These are phyloP conservation scores for Mastigamoeba balamuthi DNA, from an alignment of 78 protist species.

Conservation along the genomic window DNA sequence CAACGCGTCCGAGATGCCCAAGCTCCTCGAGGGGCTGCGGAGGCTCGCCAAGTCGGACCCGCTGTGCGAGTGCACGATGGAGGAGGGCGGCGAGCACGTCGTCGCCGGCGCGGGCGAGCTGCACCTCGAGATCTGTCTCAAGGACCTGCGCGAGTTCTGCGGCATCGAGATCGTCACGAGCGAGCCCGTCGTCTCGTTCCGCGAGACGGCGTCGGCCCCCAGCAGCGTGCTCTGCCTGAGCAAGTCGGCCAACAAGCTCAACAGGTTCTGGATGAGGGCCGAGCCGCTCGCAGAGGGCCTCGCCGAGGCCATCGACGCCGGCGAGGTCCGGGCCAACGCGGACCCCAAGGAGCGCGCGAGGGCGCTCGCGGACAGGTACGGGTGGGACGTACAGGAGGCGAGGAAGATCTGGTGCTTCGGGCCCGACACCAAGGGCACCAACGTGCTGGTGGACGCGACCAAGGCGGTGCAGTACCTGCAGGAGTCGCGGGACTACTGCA, in stretches of 20 bases:
- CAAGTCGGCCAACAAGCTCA: constrained; percentile 99
- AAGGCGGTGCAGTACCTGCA: constrained; percentile 55
- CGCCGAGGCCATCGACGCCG: constrained; percentile 38
- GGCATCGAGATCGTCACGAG: constrained; percentile 71
- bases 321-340: background rate
- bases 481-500: constrained; percentile 30
- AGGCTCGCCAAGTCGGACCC: constrained; percentile 93
- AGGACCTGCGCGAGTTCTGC: constrained; percentile 76
- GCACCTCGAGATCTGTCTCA: constrained; percentile 96
- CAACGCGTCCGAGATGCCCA: constrained; percentile 90
- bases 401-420: constrained; percentile 95
- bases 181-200: constrained; percentile 94
- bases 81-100: constrained; percentile 95
- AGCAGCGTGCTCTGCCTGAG: constrained; percentile 53
- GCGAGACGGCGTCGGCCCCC: constrained; percentile 78
- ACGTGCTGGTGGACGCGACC: constrained; percentile 83
- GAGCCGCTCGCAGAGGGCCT: constrained; percentile 80
- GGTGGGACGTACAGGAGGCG: constrained; percentile 71
- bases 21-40: constrained; percentile 95
- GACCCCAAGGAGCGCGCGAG: constrained; percentile 56
- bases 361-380: constrained; percentile 61
- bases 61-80: constrained; percentile 59
- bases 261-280: constrained; percentile 88
- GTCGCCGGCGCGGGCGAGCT: constrained; percentile 99
- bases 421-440: constrained; percentile 88